Base-by-base conservation (phyloP, 192 early-diverging fungal species). In the Rhizophagus clarus region DNA sequence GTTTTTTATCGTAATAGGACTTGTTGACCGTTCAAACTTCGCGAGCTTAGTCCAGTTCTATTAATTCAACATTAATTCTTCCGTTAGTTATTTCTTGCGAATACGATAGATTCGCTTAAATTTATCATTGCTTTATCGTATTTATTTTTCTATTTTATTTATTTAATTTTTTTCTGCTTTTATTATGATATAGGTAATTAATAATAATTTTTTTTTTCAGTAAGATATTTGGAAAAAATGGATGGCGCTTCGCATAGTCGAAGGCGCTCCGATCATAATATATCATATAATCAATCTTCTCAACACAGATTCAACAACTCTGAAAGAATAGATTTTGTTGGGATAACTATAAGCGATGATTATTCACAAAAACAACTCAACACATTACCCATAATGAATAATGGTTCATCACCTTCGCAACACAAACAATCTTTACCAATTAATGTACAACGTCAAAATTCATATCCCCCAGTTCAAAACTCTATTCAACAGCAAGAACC, bases 301-400 rank as follows among this genome's bases (percentile, higher is more conserved):
- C 28, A 28, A 56, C 72, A 32, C 24, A 49, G 15, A 28, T 31
- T 34, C 26, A 49, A 74, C 47, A 61, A 51, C 45, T 29, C 64
- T 29, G 76, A 78, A 61, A 78, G 37, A 24, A 78, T 22, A 14
- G 76, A 78, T 12, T 78, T 45, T 49, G 76, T 78, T 51, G 76
- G 76, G 20, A 78, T 78, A 26, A 78, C 76, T n/a, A 78, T 78
- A 45, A 69, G 51, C 45, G 76, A 78, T 20, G 76, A 78, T 66
- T 69, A 37, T 47, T 40, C 76, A 31, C 76, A 78, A 69, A 78
- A 69, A 17, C 60, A 78, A 51, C 28, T 69, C 64, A 29, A 5
- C 47, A 42, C 11, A 40, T 40, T 78, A n/a, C 76, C 62, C 5
- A n/a, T 34, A 47, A 45, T 68, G 40, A 20, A 20, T 29, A 74